Conservation (phyloP, 805 yeast species). For the Zygosaccharomyces rouxii region DNA sequence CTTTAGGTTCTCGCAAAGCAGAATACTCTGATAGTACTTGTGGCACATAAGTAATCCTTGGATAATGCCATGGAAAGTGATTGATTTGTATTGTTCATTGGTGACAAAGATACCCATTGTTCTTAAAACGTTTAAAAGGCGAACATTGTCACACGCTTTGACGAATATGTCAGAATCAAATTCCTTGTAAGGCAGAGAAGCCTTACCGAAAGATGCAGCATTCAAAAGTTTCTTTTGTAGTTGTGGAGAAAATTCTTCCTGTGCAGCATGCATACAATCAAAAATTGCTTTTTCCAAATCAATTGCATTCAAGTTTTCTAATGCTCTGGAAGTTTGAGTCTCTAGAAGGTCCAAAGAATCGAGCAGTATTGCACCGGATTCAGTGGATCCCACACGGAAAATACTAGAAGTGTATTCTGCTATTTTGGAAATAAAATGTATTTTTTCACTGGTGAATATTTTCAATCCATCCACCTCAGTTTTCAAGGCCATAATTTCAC, state of each 20-base stretch:
- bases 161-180: conserved; percentile 61
- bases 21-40: conserved; percentile 57
- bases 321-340: conserved; percentile 71
- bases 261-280: conserved; percentile 68
- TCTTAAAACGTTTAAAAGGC: conserved; percentile 65
- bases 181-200: conserved; percentile 45
- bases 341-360: conserved; percentile 71
- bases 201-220: conserved; percentile 84
- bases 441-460: conserved; percentile 51
- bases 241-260: conserved; percentile 67
- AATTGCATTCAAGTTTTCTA: conserved; percentile 61
- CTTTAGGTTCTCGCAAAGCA: conserved; percentile 45
- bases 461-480: conserved; percentile 69
- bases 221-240: conserved; percentile 77
- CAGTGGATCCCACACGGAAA: conserved; percentile 77
- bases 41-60: conserved; percentile 54
- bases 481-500: conserved; percentile 39
- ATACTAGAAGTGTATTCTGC: conserved; percentile 51
- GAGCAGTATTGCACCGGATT: conserved; percentile 74
- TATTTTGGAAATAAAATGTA: conserved; percentile 65
- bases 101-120: conserved; percentile 70
- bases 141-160: conserved; percentile 53
- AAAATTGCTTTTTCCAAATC: conserved; percentile 57
- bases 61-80: conserved; percentile 58
- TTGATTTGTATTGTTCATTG: conserved; percentile 42